A percentile compares a stretch with the other conserved stretches of the same genome.
These are phyloP conservation scores for Jacaranda mimosifolia DNA, from an alignment of 257 asterid species.

Conservation along the genomic window DNA sequence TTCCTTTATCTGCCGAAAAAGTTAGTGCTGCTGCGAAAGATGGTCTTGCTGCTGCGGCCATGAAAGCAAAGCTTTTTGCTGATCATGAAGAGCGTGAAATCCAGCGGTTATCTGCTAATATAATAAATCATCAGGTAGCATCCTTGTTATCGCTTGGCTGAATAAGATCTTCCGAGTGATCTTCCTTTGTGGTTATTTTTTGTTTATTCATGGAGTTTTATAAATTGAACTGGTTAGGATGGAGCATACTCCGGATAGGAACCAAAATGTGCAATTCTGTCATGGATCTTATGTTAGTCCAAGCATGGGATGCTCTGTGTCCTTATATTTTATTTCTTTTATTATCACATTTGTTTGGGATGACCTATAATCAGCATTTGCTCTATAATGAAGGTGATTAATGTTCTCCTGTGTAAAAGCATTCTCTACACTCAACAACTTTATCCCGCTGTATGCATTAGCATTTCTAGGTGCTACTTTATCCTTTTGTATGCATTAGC, in stretches of 20 bases:
- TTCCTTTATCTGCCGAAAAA: slow-evolving; percentile 62
- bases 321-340: background rate
- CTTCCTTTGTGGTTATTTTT: background rate
- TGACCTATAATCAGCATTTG: no score
- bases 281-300: background rate
- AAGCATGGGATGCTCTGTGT: slow-evolving; percentile 12
- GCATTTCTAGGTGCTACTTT: slow-evolving; percentile 5
- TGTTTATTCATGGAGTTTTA: slow-evolving; percentile 17
- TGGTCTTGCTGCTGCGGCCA: slow-evolving; percentile 96
- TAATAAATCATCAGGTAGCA: slow-evolving; percentile 89
- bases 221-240: slow-evolving; percentile 17
- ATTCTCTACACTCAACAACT: slow-evolving; percentile 11
- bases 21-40: slow-evolving; percentile 86
- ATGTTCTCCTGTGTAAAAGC: background rate
- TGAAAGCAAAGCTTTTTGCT: slow-evolving; percentile 95
- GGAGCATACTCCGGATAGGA: background rate
- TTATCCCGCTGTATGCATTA: background rate
- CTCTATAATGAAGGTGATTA: no score
- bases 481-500: background rate
- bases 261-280: slow-evolving; percentile 4
- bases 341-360: background rate
- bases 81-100: slow-evolving; percentile 99
- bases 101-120: slow-evolving; percentile 94
- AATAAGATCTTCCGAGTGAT: background rate
- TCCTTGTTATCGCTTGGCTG: slow-evolving; percentile 12